Base-by-base conservation (phyloP, 257 asterid species). In the Avicennia marina region DNA sequence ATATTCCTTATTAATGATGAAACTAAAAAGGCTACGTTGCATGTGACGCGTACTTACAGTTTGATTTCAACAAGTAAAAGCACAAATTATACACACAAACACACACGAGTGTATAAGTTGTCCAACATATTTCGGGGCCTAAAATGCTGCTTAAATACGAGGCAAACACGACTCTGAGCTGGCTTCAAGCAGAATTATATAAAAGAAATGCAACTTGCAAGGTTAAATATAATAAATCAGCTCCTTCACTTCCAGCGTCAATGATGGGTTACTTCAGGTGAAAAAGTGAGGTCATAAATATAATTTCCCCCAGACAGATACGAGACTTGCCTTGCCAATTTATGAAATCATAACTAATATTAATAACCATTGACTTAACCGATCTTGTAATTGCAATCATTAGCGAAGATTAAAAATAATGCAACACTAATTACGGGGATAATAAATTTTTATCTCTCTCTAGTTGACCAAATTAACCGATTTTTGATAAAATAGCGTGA, bases 341-440 rank as follows among this genome's bases (percentile, higher is more conserved):
- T 48, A 47, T 32, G 72, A 50, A 47, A 31, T 31, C 9, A 31
- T 43, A 9, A 22, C 21, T n/a, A 11, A 44, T 44, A 24, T 55
- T 68, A 3, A 53, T 39, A 33, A 34, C 60, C 4, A 53, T 60
- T 19, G 18, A 12, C 47, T 27, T 25, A 16, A 25, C 26, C 27
- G 4, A 60, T 46, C 47, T 27, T 8, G n/a, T 40, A 29, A 29
- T 31, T 31, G 13, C 51, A 62, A 54, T 54, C 40, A 61, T 68
- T 61, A 55, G 60, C 9, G 36, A 26, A 7, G 63, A 67, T 53
- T 67, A 44, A 36, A 40, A 44, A 13, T 45, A 36, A 60, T 60
- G 47, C 40, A 34, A 60, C 40, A 24, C 22, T 10, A 0, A 21
- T 44, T 45, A 7, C 31, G n/a, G n/a, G n/a, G n/a, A n/a, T n/a